Base-by-base conservation (phyloP, 1,139 yeast species). In the Geotrichum europaeum region DNA sequence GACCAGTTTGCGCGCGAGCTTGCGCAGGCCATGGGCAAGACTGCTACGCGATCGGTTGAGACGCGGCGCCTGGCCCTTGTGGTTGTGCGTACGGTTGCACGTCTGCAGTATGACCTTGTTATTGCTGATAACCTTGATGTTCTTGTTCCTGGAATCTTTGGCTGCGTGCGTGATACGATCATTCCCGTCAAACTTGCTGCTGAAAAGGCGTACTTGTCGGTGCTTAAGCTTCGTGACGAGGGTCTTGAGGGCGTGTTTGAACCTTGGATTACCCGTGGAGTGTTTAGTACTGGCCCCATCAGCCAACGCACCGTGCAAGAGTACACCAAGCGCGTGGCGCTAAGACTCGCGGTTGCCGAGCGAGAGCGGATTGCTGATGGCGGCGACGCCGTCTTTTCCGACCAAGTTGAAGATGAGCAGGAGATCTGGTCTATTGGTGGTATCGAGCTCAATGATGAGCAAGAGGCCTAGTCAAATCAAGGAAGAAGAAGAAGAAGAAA, bases 141-240 rank as follows among this genome's bases (percentile, higher is more conserved):
- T 1, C 68, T 94, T 60, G 90, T 82, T 9, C 89, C 96, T 18
- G 80, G 89, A 25, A 84, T 91, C 1, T 94, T 94, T 72, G 78
- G 86, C 0, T 86, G 96, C 72, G 87, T 94, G 53, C 82, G 99
- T 66, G 97, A 92, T 68, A 81, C 85, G 18, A 78, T 89, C 55
- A 89, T 94, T 68, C 98, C 99, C 3, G 87, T 94, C 67, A 91
- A 91, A 70, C 80, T 94, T 65, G 97, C 98, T 0, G 96, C 97
- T 4, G 99, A 94, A 73, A 90, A 90, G 77, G 92, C 96, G 0
- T 92, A 82, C 72, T 74, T 92, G 68, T 84, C 91, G 1, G 74
- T 90, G 24, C 86, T 91, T 72, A 79, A 81, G 60, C 77, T 92
- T 65, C 85, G 89, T 32, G 91, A 87, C 51, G 94, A 89, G 63